Base-by-base conservation (phyloP, 305 asterid genomes). In the Fraxinus dipetala region DNA sequence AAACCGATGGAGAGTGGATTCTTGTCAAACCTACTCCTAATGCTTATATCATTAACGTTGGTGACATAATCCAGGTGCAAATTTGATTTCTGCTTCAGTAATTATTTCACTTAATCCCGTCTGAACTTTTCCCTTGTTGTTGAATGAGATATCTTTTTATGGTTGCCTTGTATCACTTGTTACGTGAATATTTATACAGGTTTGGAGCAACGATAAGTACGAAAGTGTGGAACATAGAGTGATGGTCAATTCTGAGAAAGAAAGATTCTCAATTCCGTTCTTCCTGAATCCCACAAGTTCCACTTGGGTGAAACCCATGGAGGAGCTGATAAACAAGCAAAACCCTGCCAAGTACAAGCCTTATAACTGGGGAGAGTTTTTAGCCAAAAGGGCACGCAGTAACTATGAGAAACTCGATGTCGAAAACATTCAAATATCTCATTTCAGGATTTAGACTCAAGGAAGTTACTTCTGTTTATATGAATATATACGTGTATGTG, bases 401-500 rank as follows among this genome's bases (percentile, higher is more conserved):
- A 84, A 83, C 70, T 83, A 38, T 69, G 80, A 75, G 84, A 83
- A 83, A 59, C 86, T 83, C 51, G 75, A 77, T 38, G 75, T 69
- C 14, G 86, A 83, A 36, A 83, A 83, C 65, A 35, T 83, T 14
- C 81, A 79, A 54, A 81, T 86, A 1, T 72, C 67, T 32, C 84
- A 86, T 83, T 86, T 83, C 56, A 83, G 78, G 76, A 74, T 77
- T 2, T 84, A 59, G 40, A 34, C 8, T 18, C 1, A 1, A 56
- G 18, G 18, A 69, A 14, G 38, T 56, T 56, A 20, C 67, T 56
- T 56, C 26, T 18, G 67, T 56, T 56, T n/a, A n/a, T 54, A 54
- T 54, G 56, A 45, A 45, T 45, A 45, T 45, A 3, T 13, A 45
- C 1, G 56, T 14, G 56, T 14, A 45, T 45, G 56, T 45, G 56